These are phyloP conservation scores for Sapria himalayana DNA, from an alignment of 345 rosid genomes.

Conservation along the genomic window DNA sequence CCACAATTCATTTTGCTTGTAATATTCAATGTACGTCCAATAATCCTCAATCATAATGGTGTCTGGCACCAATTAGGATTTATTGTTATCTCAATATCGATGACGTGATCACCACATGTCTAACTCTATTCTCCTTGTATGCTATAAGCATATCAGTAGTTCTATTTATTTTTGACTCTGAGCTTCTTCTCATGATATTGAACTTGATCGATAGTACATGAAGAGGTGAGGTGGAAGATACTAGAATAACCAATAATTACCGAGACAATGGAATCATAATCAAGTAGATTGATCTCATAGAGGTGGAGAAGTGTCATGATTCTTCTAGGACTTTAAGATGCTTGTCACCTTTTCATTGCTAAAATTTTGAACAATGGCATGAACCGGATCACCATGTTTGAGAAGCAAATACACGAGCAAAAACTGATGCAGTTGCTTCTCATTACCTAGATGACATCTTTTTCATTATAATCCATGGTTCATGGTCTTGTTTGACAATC, in stretches of 20 bases:
- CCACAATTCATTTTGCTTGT: constrained; percentile 53
- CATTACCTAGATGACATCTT: constrained; percentile 56
- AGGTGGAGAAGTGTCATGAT: constrained; percentile 63
- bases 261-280: constrained; percentile 41
- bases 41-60: constrained; percentile 54
- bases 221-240: constrained; percentile 84
- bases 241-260: constrained; percentile 52
- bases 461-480: too few species aligned
- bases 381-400: constrained; percentile 55
- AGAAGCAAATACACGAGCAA: constrained; percentile 64
- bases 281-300: constrained; percentile 66
- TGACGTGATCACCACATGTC: constrained; percentile 75
- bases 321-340: constrained; percentile 62
- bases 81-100: constrained; percentile 51
- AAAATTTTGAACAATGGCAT: constrained; percentile 63
- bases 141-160: constrained; percentile 56
- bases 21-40: constrained; percentile 63
- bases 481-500: too few species aligned
- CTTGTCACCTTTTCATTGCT: constrained; percentile 57
- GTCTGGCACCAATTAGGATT: constrained; percentile 78
- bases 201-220: constrained; percentile 60
- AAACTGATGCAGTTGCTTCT: constrained; percentile 92
- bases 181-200: constrained; percentile 64
- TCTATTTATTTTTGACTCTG: constrained; percentile 68
- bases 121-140: constrained; percentile 47